Conservation (phyloP, 2,329 filamentous ascomycete species). For the Rachicladosporium sp. region DNA sequence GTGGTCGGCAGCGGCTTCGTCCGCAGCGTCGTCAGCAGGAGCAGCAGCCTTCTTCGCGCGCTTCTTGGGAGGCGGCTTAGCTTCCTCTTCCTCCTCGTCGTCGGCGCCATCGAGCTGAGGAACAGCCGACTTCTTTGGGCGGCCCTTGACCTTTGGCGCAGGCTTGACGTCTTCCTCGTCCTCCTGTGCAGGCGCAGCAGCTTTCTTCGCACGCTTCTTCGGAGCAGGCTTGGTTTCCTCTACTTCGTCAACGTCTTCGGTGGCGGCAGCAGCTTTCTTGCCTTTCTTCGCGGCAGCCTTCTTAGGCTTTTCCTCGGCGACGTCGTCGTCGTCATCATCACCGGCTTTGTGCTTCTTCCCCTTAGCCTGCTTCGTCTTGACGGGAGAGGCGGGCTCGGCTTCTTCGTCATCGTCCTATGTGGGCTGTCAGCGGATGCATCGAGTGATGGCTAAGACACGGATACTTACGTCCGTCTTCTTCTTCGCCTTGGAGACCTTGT, state of each 20-base stretch:
- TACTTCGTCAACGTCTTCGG: too few species aligned
- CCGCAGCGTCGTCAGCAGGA: slow-evolving; percentile 34
- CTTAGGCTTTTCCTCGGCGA: slow-evolving; percentile 3
- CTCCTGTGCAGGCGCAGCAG: not conserved
- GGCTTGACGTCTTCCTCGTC: slow-evolving; percentile 3
- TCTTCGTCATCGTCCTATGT: too few species aligned
- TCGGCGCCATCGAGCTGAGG: slow-evolving; percentile 11
- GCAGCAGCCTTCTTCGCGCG: slow-evolving; percentile 13
- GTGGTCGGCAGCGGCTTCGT: slow-evolving; percentile 30
- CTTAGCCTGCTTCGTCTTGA: too few species aligned
- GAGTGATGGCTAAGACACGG: too few species aligned
- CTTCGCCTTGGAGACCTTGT: slow-evolving; percentile 22
- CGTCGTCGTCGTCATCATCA: slow-evolving; percentile 8
- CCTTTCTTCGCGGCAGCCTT: slow-evolving; percentile 11
- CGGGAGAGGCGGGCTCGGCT: too few species aligned
- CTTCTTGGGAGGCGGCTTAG: slow-evolving; percentile 7
- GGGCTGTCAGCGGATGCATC: too few species aligned
- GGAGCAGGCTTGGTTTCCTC: slow-evolving; percentile 7
- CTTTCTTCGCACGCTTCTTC: slow-evolving; percentile 15
- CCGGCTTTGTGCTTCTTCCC: not conserved
- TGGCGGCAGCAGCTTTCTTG: not conserved
- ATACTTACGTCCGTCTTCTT: slow-evolving; percentile 7
- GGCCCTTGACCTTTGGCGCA: not conserved
- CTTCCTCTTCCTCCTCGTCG: slow-evolving; percentile 16
- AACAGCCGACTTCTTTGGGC: slow-evolving; percentile 10